Evolutionary conservation across 2,329 filamentous ascomycete species (phyloP), one percentile per base, ranked within the genome.

Genomic region (Eutypa lata): DNA sequence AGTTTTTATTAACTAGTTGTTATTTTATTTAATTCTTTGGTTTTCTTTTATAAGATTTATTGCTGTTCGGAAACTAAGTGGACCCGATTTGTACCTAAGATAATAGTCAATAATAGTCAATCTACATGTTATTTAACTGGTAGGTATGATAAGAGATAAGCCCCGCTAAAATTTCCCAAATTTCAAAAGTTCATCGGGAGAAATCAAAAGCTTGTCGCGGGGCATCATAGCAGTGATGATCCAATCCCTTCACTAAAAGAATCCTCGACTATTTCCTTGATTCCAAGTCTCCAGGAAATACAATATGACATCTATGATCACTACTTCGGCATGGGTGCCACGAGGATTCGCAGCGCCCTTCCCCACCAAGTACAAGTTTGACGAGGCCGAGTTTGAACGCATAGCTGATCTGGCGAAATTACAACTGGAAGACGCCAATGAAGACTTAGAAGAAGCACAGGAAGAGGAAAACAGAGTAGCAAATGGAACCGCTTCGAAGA

Each of bases 351-450:
- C 88, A 51, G 88, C 89, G 46, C 86, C 86, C 47, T 90, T 91
- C 62, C 88, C 88, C 16, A 79, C 81, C 40, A 89, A 89, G 70
- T 90, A 90, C 68, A 82, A 86, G 53, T 83, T 91, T 53, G 84
- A 91, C 70, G 88, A 91, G 68, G 79, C 81, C 57, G 88, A 91
- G 70, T 89, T 89, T 64, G 81, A 84, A 65, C 83, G 89, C 64
- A 91, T 91, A 74, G 87, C 87, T 16, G 80, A 82, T 66, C 77
- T 91, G 58, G 88, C 88, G 28, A 86, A 88, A 70, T 76, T 90
- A 56, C 88, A 96, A 73, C 82, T 97, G 31, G 90, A 97, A 66
- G 94, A 97, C 73, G 94, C 94, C 24, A 88, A 93, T 66, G 89
- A 92, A 26, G 92, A 94, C 66, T 74, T 96, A 56, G 83, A 88